Evolutionary conservation across 345 rosid genomes (phyloP).

Genomic region (Stellera chamaejasme): DNA sequence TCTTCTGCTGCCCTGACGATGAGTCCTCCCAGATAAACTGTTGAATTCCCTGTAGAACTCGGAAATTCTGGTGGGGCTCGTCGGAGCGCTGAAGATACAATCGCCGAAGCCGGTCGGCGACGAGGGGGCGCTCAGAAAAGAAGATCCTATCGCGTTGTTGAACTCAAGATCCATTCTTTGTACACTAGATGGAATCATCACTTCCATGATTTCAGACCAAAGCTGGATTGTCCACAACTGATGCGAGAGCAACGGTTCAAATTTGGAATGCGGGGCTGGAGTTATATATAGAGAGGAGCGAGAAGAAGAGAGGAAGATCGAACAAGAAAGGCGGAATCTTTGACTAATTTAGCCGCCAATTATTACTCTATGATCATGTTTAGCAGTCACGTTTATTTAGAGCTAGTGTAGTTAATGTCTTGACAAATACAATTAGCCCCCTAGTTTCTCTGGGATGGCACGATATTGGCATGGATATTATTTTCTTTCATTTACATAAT

Average conservation of each 20-base stretch:
- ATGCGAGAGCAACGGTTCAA: conserved; percentile 9
- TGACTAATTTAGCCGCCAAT: too few relatives aligned
- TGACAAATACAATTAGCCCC: too few relatives aligned
- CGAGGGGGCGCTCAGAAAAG: conserved; percentile 50
- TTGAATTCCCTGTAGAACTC: conserved; percentile 48
- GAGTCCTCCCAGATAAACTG: conserved; percentile 12
- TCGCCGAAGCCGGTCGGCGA: conserved; percentile 56
- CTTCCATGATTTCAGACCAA: conserved; percentile 27
- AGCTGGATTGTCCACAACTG: not conserved
- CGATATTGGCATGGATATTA: too few relatives aligned
- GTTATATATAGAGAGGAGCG: conserved; percentile 1
- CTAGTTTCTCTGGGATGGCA: too few relatives aligned
- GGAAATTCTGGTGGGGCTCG: conserved; percentile 55
- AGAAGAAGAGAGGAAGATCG: conserved; percentile 2
- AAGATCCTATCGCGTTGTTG: conserved; percentile 29
- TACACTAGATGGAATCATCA: conserved; percentile 28
- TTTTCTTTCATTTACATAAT: too few relatives aligned
- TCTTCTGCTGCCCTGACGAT: conserved; percentile 1
- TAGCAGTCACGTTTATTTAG: too few relatives aligned
- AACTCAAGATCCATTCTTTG: conserved; percentile 44
- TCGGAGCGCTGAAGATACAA: conserved; percentile 60
- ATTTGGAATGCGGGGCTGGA: not conserved
- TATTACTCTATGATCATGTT: too few relatives aligned
- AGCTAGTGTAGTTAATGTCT: too few relatives aligned
- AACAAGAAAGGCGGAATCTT: conserved; percentile 20